These are phyloP conservation scores for Diaporthe vaccinii DNA, from an alignment of 2,329 filamentous ascomycete species.

Conservation along the genomic window DNA sequence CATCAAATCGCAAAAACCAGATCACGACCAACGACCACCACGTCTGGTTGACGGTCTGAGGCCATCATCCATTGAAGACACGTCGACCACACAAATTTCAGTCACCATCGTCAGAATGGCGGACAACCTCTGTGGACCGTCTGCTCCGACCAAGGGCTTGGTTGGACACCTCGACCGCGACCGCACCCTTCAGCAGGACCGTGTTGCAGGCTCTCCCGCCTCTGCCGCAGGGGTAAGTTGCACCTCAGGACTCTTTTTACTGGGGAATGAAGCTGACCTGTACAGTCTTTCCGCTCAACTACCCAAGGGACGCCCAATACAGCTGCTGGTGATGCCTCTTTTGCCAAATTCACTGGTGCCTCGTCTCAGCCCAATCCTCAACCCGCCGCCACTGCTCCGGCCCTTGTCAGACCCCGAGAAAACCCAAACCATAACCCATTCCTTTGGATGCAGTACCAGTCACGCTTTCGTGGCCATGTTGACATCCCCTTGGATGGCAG, in stretches of 20 bases:
- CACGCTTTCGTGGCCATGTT: not conserved
- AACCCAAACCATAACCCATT: slow-evolving; percentile 8
- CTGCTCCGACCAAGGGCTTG: slow-evolving; percentile 81
- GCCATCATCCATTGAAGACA: not conserved
- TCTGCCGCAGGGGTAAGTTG: slow-evolving; percentile 45
- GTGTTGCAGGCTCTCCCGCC: slow-evolving; percentile 55
- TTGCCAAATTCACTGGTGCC: slow-evolving; percentile 30
- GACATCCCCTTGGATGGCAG: slow-evolving; percentile 11
- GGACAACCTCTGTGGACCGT: slow-evolving; percentile 75
- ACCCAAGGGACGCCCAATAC: slow-evolving; percentile 29
- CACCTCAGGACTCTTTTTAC: not conserved
- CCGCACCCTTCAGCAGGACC: slow-evolving; percentile 80
- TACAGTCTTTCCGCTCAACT: slow-evolving; percentile 33
- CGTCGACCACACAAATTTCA: slow-evolving; percentile 14
- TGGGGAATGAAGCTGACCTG: not conserved
- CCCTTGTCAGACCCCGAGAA: not conserved
- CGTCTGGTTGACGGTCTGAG: not conserved
- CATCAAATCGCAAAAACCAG: not conserved
- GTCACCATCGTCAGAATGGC: slow-evolving; percentile 50
- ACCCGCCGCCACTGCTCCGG: not conserved
- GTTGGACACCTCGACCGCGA: slow-evolving; percentile 78
- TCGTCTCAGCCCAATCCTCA: slow-evolving; percentile 10
- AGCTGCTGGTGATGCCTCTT: slow-evolving; percentile 32
- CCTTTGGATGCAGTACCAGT: slow-evolving; percentile 13
- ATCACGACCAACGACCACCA: not conserved